phyloP scores from a whole-genome alignment of 2,329 filamentous ascomycete species.

The Hypoxylon sp. region DNA sequence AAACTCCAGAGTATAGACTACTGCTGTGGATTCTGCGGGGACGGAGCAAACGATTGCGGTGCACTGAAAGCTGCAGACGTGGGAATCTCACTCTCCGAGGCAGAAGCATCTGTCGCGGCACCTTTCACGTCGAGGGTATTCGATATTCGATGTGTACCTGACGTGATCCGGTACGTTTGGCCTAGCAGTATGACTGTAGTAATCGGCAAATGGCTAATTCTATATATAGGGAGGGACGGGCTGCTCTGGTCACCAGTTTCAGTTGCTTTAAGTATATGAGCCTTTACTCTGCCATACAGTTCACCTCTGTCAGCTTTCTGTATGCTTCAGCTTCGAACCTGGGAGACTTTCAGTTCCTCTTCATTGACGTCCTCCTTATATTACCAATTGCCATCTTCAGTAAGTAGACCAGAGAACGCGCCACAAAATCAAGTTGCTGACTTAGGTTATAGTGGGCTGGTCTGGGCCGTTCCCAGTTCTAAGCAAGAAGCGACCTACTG shows the following conservation, averaged over 20 bases:
- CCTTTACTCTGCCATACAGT: conserved; percentile 98
- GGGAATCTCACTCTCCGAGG: conserved; percentile 95
- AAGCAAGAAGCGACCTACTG: conserved; percentile 88
- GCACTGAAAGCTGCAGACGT: conserved; percentile 97
- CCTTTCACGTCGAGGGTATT: conserved; percentile 97
- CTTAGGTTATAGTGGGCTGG: conserved; percentile 81
- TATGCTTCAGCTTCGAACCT: conserved; percentile 95
- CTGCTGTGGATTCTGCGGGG: conserved; percentile 94
- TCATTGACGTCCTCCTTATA: conserved; percentile 93
- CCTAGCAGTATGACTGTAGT: neutral
- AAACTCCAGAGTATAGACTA: conserved; percentile 97
- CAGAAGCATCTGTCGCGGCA: conserved; percentile 97
- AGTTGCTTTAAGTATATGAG: conserved; percentile 99
- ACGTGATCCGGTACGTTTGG: conserved; percentile 80
- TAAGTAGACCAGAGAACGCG: conserved; percentile 57
- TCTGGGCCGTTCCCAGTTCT: conserved; percentile 84
- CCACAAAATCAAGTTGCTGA: conserved; percentile 31
- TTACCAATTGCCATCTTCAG: conserved; percentile 96
- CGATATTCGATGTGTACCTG: conserved; percentile 94
- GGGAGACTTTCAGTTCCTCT: conserved; percentile 98
- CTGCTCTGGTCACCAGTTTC: conserved; percentile 97
- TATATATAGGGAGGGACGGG: conserved; percentile 81
- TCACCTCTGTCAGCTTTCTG: conserved; percentile 95
- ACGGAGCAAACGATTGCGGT: conserved; percentile 97
- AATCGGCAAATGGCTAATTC: conserved; percentile 36